Percentiles rank a stretch among this genome's conserved stretches.
These are phyloP conservation scores for Aphanomyces cochlioides DNA, from an alignment of 352 stramenopile species.

Conservation along the genomic window DNA sequence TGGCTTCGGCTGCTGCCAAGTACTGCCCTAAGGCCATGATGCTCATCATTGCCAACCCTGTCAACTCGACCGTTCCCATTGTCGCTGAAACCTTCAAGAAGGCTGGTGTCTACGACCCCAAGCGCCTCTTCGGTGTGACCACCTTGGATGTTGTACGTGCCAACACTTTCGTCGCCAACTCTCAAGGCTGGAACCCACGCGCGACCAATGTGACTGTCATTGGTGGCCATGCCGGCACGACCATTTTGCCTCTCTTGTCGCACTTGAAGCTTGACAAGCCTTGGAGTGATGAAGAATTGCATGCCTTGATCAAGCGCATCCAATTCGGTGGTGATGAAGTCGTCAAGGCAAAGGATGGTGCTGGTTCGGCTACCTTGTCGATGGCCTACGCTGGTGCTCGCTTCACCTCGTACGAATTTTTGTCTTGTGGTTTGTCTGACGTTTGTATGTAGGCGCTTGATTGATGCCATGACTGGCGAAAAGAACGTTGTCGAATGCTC, in stretches of 20 bases:
- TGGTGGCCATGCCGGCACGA: conserved; percentile 98
- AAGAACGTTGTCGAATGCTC: conserved; percentile 95
- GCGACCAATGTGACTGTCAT: conserved; percentile 93
- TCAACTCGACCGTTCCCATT: conserved; percentile 99
- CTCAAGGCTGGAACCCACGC: conserved; percentile 72
- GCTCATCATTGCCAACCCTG: conserved; percentile 98
- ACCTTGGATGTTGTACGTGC: conserved; percentile 97
- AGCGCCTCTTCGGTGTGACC: conserved; percentile 98
- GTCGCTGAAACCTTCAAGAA: conserved; percentile 98
- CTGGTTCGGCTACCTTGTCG: conserved; percentile 96
- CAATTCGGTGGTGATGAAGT: conserved; percentile 94
- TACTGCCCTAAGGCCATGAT: conserved; percentile 95
- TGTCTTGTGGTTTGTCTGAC: neutral
- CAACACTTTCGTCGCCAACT: conserved; percentile 92
- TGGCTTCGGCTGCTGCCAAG: conserved; percentile 92
- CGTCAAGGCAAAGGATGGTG: conserved; percentile 95
- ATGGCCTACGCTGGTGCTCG: conserved; percentile 98
- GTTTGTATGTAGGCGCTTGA: conserved; percentile 52
- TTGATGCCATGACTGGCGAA: conserved; percentile 94
- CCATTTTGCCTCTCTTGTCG: conserved; percentile 98
- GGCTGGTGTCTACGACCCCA: conserved; percentile 92
- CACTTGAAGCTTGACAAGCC: conserved; percentile 88
- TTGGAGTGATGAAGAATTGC: conserved; percentile 93
- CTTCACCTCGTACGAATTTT: conserved; percentile 71
- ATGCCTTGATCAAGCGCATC: conserved; percentile 94